Base-by-base conservation (phyloP, 2,329 filamentous ascomycete genomes). In the Cyanodermella asteris region DNA sequence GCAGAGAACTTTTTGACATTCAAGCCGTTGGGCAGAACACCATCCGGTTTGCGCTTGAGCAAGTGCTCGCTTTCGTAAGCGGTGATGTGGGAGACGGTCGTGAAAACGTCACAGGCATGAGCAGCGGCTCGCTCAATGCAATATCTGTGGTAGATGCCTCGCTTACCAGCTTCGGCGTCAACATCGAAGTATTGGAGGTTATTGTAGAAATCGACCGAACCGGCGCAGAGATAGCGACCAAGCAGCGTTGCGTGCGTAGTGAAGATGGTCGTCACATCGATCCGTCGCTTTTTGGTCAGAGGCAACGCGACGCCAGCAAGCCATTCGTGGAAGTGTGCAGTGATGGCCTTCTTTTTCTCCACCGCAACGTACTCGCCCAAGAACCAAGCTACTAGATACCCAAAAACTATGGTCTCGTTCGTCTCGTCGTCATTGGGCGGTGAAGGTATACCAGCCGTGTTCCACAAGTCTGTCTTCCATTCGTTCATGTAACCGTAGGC, bases 281-380 rank as follows among this genome's bases (percentile, higher is more conserved):
- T 94, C 43, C 76, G 75, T 32, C 87, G 71, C 62, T 77, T 91
- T 58, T 90, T 91, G 54, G 72, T 74, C 36, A 94, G 63, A 14
- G 87, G 87, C 17, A 94, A 61, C 25, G 78, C 84, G 24, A 94
- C 87, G 51, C 84, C 87, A 7, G 87, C 74, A 28, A 97, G 65
- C 87, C 87, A 97, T 52, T 97, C 87, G 57, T 97, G 87, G 58
- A 94, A 94, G 50, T 97, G 87, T 28, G 82, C 87, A 49, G 94
- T 87, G 35, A 97, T 80, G 4, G 87, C 87, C 43, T 69, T 76
- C 37, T 71, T 72, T 51, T 77, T 87, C 52, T 94, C 84, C 47
- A 91, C 82, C 42, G 72, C 78, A 34, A 91, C 80, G 48, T 82
- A 94, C 82, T 94, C 87, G 54, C 87, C 87, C 35, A 97, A 57